Evolutionary conservation across 2,329 filamentous ascomycete genomes (phyloP), one percentile per base, ranked within the genome.

Genomic region (Diaporthe vaccinii): DNA sequence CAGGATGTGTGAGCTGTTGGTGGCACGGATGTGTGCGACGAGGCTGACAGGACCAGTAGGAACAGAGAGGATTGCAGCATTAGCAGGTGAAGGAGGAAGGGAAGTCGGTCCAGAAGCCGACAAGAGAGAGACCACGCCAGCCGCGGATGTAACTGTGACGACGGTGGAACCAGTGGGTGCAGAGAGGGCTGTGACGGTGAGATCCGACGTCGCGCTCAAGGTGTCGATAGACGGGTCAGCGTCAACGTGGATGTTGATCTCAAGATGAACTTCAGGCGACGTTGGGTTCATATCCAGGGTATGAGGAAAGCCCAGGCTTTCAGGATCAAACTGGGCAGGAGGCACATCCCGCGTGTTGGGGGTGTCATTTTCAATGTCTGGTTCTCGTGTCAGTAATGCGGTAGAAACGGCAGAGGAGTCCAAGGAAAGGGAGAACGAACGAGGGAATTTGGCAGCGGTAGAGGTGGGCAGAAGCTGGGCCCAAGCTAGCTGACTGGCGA

Each of bases 181-280:
- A 67, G 65, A 53, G n/a, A 59, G 14, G 25, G 73, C 28, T 46
- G 61, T 57, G 10, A 75, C 31, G 20, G 73, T 67, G 31, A 65
- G 49, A 61, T 39, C 55, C 25, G 36, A 65, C 22, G 58, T 61
- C 22, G 53, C 69, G 31, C 25, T 59, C 20, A 51, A 39, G 25
- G 25, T 49, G 15, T 53, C 22, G 39, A 58, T 41, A 34, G 62
- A 36, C 14, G 62, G 34, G 62, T 5, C 31, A 70, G 68, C 17
- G 31, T 59, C 67, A 53, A 77, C 53, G 28, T 76, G 71, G 28
- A 77, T 72, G 41, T 77, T 72, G 31, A 77, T 77, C 28, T 75
- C 71, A 28, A 77, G 67, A 20, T 76, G 74, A 5, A 77, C 7
- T 17, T 76, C 71, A 25, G 71, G 53, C 20, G 46, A 49, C 9